A percentile compares a stretch with the other conserved stretches of the same genome.
Evolutionary conservation across 192 early-diverging fungal species (phyloP).

Genomic region (Oehlia diaphana): DNA sequence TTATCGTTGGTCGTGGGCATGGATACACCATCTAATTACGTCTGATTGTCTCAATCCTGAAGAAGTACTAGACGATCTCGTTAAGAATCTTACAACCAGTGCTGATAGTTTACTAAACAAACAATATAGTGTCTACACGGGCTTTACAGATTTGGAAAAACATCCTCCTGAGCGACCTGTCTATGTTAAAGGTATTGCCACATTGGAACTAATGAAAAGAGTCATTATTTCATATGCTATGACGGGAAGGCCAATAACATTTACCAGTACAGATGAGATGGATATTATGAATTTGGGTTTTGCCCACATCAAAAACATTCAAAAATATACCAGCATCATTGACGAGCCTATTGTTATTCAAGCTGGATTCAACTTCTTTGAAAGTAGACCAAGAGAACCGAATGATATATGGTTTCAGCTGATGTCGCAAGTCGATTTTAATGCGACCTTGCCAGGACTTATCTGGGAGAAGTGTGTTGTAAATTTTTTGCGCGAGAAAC

Average conservation of each 20-base stretch:
- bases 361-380: too few relatives aligned
- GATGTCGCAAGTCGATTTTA: not conserved
- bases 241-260: not conserved
- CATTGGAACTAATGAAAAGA: not conserved
- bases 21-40: too few relatives aligned
- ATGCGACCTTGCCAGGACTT: not conserved
- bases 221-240: not conserved
- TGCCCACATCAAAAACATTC: not conserved
- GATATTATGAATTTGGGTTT: slow-evolving; percentile 7
- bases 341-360: not conserved
- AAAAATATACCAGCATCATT: not conserved
- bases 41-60: too few relatives aligned
- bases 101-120: too few relatives aligned
- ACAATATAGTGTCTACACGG: too few relatives aligned
- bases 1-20: not conserved
- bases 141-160: too few relatives aligned
- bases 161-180: too few relatives aligned
- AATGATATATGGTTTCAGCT: not conserved
- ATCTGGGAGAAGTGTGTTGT: not conserved
- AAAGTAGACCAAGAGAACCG: too few relatives aligned
- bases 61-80: too few relatives aligned
- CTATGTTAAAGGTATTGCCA: not conserved
- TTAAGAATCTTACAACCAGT: too few relatives aligned
- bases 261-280: not conserved
- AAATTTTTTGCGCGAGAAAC: not conserved